Evolutionary conservation across 192 early-diverging fungal species (phyloP).

Genomic region (Dissophora ornata): DNA sequence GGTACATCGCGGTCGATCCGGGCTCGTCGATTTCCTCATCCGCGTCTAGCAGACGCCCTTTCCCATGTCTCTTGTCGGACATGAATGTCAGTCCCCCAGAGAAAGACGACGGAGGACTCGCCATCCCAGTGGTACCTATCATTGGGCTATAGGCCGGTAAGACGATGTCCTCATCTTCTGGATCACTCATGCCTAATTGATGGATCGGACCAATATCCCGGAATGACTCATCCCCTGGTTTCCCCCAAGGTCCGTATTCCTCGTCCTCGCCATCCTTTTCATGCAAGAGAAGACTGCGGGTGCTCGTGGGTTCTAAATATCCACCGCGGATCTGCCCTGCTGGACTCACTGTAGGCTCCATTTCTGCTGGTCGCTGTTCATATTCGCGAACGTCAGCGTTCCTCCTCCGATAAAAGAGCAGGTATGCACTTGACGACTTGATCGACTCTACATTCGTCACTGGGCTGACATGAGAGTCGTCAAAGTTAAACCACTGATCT

Average conservation of each 20-base stretch:
- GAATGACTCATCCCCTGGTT: conserved; percentile 8
- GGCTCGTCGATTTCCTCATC: conserved; percentile 17
- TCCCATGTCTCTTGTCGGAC: conserved; percentile 13
- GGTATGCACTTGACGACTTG: conserved; percentile 47
- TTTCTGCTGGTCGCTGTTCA: conserved; percentile 19
- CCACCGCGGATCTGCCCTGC: neutral
- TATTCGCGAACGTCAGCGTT: conserved; percentile 37
- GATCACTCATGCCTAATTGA: neutral
- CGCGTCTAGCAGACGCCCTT: neutral
- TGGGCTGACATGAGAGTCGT: conserved; percentile 75
- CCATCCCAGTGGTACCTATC: conserved; percentile 30
- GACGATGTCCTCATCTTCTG: conserved; percentile 5
- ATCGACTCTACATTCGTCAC: conserved; percentile 32
- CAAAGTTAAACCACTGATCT: conserved; percentile 85
- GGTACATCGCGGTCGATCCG: neutral
- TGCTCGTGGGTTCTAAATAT: neutral
- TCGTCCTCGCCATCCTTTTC: conserved; percentile 8
- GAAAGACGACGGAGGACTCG: conserved; percentile 20
- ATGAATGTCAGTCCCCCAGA: conserved; percentile 12
- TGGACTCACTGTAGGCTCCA: neutral
- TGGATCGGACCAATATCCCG: conserved; percentile 4
- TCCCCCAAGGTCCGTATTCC: conserved; percentile 25
- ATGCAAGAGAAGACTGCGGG: neutral
- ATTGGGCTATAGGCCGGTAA: conserved; percentile 12
- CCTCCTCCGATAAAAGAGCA: conserved; percentile 44